Percentiles rank a stretch among this genome's conserved stretches.
These are phyloP conservation scores for Stygiomarasmius scandens DNA, from an alignment of 1,284 basidiomycete genomes.

Conservation along the genomic window DNA sequence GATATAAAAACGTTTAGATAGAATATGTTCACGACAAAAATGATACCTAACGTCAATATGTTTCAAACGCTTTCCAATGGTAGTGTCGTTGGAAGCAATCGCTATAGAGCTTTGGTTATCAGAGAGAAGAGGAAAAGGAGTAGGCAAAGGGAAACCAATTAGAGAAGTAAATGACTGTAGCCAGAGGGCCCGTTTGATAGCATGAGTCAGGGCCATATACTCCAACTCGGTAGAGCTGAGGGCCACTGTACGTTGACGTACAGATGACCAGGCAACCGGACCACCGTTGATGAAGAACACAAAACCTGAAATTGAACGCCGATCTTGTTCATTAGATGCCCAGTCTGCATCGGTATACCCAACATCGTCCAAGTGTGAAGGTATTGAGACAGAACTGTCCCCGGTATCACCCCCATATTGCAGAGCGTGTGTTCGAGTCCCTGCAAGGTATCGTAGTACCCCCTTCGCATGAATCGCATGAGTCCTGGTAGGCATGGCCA, in stretches of 20 bases:
- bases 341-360: constrained; percentile 19
- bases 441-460: constrained; percentile 4
- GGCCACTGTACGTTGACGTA: constrained; percentile 15
- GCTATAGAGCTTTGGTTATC: constrained; percentile 1
- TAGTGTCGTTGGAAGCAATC: too few species aligned
- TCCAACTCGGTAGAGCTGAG: constrained; percentile 29
- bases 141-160: neutral
- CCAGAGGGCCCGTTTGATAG: neutral
- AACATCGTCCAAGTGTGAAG: neutral
- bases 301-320: constrained; percentile 20
- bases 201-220: constrained; percentile 21
- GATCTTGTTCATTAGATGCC: constrained; percentile 15
- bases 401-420: constrained; percentile 11
- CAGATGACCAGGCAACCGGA: constrained; percentile 22
- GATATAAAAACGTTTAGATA: too few species aligned
- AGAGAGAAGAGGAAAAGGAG: constrained; percentile 9
- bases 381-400: neutral
- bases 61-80: too few species aligned
- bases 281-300: constrained; percentile 21
- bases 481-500: neutral
- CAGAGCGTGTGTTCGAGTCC: neutral
- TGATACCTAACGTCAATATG: too few species aligned
- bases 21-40: too few species aligned
- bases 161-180: neutral
- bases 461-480: constrained; percentile 7